phyloP scores from a whole-genome alignment of 768 basidiomycete genomes.

The Auricularia sp. region DNA sequence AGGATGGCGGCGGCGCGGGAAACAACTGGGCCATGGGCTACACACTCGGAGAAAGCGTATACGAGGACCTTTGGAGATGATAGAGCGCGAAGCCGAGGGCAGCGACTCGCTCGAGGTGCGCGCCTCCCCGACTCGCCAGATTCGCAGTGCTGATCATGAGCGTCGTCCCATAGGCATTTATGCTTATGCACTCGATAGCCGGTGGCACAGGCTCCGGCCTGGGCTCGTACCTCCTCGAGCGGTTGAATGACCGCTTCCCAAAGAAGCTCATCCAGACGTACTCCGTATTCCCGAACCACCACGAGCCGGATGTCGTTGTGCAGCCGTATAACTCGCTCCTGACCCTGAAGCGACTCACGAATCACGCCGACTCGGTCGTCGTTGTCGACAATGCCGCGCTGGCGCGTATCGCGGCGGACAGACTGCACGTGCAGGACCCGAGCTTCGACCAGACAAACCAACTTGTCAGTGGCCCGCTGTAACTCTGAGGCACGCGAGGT shows the following conservation, averaged over 20 bases:
- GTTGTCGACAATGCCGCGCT: conserved; percentile 95
- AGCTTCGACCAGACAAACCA: conserved; percentile 91
- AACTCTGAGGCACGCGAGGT: neutral
- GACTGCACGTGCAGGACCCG: conserved; percentile 77
- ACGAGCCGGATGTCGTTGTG: conserved; percentile 93
- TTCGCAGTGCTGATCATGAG: neutral
- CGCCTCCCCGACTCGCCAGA: conserved; percentile 12
- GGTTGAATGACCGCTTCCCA: conserved; percentile 93
- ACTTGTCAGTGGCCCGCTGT: conserved; percentile 42
- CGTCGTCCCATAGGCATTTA: conserved; percentile 65
- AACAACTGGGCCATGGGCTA: conserved; percentile 99
- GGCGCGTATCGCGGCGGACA: conserved; percentile 84
- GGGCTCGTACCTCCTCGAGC: conserved; percentile 94
- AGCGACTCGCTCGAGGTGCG: conserved; percentile 90
- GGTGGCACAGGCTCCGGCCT: conserved; percentile 99
- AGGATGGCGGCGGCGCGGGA: conserved; percentile 95
- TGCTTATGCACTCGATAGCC: conserved; percentile 97
- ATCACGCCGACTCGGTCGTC: conserved; percentile 94
- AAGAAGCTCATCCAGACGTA: conserved; percentile 99
- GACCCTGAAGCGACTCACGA: conserved; percentile 85
- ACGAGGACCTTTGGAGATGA: conserved; percentile 98
- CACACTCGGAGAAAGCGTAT: conserved; percentile 76
- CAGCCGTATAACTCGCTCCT: conserved; percentile 96
- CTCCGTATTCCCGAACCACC: conserved; percentile 92
- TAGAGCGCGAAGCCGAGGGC: conserved; percentile 95